phyloP scores from a whole-genome alignment of 805 yeast genomes.

The Zygosaccharomyces lentus region DNA sequence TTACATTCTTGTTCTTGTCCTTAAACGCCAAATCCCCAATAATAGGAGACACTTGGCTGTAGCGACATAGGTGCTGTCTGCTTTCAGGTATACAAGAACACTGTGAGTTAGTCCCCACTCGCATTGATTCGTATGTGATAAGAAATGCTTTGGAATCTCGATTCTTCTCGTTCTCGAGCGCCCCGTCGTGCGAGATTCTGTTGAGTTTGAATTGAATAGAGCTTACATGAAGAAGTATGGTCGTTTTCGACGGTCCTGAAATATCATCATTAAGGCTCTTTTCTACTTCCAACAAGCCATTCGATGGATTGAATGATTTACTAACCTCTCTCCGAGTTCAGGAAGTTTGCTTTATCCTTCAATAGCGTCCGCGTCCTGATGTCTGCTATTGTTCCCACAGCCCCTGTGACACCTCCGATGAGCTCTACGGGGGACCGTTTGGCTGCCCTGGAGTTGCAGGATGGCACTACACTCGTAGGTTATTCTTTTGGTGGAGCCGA shows the following conservation, averaged over 20 bases:
- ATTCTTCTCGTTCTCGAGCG: background rate
- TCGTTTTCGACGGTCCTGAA: slow-evolving; percentile 1
- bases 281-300: background rate
- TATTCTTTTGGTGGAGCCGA: slow-evolving; percentile 93
- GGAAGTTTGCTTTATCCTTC: slow-evolving; percentile 4
- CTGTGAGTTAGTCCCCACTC: slow-evolving; percentile 8
- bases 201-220: slow-evolving; percentile 1
- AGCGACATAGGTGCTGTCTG: slow-evolving; percentile 7
- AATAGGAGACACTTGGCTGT: slow-evolving; percentile 12
- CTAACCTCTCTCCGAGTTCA: slow-evolving; percentile 4
- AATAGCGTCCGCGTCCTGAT: slow-evolving; percentile 20
- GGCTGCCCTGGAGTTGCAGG: slow-evolving; percentile 83
- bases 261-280: background rate
- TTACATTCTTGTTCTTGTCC: slow-evolving; percentile 6
- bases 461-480: slow-evolving; percentile 85
- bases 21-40: slow-evolving; percentile 5
- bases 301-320: background rate
- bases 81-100: slow-evolving; percentile 1
- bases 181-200: background rate
- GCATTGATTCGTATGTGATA: slow-evolving; percentile 6
- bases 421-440: slow-evolving; percentile 75
- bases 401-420: slow-evolving; percentile 89
- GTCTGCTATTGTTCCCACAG: slow-evolving; percentile 50
- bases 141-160: background rate
- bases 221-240: background rate